Percentiles rank a stretch among this genome's conserved stretches.
These are phyloP conservation scores for Trebouxia sp. DNA, from an alignment of 139 green algal species.

Conservation along the genomic window DNA sequence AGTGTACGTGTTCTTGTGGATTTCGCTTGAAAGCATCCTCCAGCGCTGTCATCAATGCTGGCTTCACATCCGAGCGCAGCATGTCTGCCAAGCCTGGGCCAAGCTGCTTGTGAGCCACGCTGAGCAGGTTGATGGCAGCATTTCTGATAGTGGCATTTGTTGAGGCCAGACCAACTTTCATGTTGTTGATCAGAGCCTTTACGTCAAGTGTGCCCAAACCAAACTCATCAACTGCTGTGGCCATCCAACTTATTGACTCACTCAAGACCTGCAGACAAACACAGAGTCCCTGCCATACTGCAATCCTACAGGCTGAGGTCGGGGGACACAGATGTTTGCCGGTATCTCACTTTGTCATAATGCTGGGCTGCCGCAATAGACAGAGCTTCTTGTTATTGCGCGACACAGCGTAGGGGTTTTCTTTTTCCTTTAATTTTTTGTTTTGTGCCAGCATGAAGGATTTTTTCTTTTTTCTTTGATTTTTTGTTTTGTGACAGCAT, in stretches of 20 bases:
- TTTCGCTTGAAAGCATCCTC: slow-evolving; percentile 86
- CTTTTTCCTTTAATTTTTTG: too few relatives aligned
- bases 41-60: slow-evolving; percentile 86
- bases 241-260: slow-evolving; percentile 86
- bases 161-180: slow-evolving; percentile 77
- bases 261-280: slow-evolving; percentile 66
- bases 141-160: slow-evolving; percentile 79
- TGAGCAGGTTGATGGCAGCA: slow-evolving; percentile 71
- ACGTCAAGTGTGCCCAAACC: slow-evolving; percentile 70
- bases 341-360: too few relatives aligned
- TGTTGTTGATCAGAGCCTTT: slow-evolving; percentile 72
- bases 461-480: too few relatives aligned
- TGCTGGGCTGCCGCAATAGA: too few relatives aligned
- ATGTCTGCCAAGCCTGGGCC: slow-evolving; percentile 48
- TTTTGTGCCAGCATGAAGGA: too few relatives aligned
- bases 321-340: too few relatives aligned
- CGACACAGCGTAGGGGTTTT: too few relatives aligned
- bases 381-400: too few relatives aligned
- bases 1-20: slow-evolving; percentile 53
- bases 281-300: too few relatives aligned
- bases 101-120: slow-evolving; percentile 60
- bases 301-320: too few relatives aligned
- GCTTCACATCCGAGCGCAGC: slow-evolving; percentile 85
- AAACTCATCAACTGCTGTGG: slow-evolving; percentile 82
- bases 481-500: too few relatives aligned